phyloP scores from a whole-genome alignment of 257 asterid genomes.

The Solanum pimpinellifolium region DNA sequence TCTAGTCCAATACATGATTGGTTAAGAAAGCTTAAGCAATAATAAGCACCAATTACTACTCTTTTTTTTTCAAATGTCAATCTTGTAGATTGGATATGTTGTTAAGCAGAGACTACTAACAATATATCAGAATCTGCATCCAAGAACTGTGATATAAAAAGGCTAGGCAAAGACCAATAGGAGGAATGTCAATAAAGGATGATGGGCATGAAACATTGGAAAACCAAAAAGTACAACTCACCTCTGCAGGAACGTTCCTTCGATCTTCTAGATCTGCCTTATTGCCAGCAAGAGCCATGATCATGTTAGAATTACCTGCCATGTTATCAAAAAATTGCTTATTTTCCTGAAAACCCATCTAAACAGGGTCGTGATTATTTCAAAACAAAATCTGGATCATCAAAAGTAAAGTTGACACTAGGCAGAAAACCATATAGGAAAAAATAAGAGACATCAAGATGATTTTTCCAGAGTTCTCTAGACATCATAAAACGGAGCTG shows the following conservation, averaged over 20 bases:
- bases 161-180: neutral
- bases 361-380: neutral
- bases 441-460: neutral
- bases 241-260: conserved; percentile 72
- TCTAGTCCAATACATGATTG: neutral
- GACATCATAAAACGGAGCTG: neutral
- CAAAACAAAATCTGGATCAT: neutral
- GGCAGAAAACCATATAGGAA: neutral
- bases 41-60: neutral
- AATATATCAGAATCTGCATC: neutral
- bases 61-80: neutral
- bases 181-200: neutral
- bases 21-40: neutral
- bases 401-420: neutral
- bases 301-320: conserved; percentile 81
- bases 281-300: conserved; percentile 91
- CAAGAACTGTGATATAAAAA: neutral
- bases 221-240: conserved; percentile 18
- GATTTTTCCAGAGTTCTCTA: neutral
- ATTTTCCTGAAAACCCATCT: neutral
- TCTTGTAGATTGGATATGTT: neutral
- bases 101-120: neutral
- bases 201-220: neutral
- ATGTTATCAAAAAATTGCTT: neutral
- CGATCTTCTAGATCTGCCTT: conserved; percentile 85